These are phyloP conservation scores for Gossypium stocksii DNA, from an alignment of 345 rosid genomes.

Conservation along the genomic window DNA sequence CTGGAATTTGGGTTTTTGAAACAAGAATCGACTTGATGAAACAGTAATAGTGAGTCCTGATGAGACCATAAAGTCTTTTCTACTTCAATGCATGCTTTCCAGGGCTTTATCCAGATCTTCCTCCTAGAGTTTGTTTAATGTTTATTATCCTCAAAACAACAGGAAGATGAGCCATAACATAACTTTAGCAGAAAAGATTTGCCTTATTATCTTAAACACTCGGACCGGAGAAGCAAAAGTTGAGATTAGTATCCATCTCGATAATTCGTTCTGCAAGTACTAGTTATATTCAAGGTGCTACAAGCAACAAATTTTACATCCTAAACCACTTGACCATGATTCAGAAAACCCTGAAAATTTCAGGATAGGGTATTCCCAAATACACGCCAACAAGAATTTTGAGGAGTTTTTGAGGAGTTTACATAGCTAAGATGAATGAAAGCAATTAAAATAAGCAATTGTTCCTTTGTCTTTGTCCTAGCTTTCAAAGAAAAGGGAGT, in stretches of 20 bases:
- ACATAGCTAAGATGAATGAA: too few species aligned
- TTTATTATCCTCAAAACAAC: neutral
- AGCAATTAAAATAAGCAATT: neutral
- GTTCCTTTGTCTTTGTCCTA: neutral
- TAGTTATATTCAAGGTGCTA: neutral
- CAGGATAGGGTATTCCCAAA: neutral
- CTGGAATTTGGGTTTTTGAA: neutral
- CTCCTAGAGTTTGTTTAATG: neutral
- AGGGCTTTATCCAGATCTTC: neutral
- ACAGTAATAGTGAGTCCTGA: neutral
- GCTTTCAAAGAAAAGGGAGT: too few species aligned
- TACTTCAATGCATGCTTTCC: neutral
- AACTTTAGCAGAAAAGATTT: neutral
- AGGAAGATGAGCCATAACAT: neutral
- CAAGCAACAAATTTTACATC: neutral
- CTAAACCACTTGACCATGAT: neutral
- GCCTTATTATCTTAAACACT: neutral
- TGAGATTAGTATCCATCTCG: neutral
- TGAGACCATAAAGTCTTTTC: neutral
- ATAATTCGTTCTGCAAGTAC: neutral
- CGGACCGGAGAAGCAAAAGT: neutral
- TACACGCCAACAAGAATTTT: too few species aligned
- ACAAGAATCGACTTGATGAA: neutral
- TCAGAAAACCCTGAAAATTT: neutral
- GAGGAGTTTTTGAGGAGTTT: too few species aligned